phyloP scores from a whole-genome alignment of 306 rosid genomes.

The Delonix regia region DNA sequence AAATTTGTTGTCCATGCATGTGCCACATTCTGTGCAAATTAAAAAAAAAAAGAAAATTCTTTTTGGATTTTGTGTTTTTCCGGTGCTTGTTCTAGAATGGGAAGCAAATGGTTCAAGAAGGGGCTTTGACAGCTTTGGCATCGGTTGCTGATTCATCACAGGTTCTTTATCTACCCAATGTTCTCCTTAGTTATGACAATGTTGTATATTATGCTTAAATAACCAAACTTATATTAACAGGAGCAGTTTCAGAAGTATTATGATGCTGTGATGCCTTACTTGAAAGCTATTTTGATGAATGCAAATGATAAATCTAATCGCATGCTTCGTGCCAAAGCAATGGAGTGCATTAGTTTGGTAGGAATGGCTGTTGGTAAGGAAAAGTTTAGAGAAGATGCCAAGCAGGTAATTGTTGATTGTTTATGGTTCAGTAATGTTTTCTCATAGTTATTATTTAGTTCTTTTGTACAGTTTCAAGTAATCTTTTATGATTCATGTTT shows the following conservation, averaged over 20 bases:
- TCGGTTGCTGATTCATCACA: slow-evolving; percentile 87
- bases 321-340: slow-evolving; percentile 98
- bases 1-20: background rate
- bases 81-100: slow-evolving; percentile 49
- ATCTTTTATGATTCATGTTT: background rate
- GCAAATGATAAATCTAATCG: slow-evolving; percentile 94
- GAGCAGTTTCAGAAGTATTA: slow-evolving; percentile 79
- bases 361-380: slow-evolving; percentile 99
- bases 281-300: slow-evolving; percentile 89
- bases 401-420: slow-evolving; percentile 62
- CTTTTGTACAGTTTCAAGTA: background rate
- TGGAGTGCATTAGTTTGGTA: slow-evolving; percentile 99
- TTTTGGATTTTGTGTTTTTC: background rate
- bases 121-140: slow-evolving; percentile 76
- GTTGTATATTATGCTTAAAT: slow-evolving; percentile 10
- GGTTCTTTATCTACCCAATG: slow-evolving; percentile 43
- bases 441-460: background rate
- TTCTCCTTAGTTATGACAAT: background rate
- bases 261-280: slow-evolving; percentile 91
- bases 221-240: slow-evolving; percentile 42
- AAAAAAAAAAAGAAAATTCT: too few species aligned
- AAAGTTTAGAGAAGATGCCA: slow-evolving; percentile 93
- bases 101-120: slow-evolving; percentile 82
- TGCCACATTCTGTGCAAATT: slow-evolving; percentile 14
- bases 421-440: background rate